These are phyloP conservation scores for Entomortierella lignicola DNA, from an alignment of 192 early-diverging fungal genomes.

Conservation along the genomic window DNA sequence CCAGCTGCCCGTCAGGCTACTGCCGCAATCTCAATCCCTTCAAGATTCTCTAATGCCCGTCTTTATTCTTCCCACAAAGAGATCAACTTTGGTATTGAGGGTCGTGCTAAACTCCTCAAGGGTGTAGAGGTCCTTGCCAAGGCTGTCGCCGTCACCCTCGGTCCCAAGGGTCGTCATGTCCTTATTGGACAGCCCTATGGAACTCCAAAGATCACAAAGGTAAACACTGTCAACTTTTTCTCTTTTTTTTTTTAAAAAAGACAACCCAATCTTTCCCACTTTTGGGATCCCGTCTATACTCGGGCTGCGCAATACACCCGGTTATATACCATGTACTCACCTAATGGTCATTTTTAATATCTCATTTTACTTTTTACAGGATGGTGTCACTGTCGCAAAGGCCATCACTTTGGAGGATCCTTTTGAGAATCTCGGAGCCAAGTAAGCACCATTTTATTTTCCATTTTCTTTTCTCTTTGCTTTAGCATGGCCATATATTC, in stretches of 20 bases:
- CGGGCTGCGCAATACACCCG: too few relatives aligned
- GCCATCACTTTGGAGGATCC: constrained; percentile 96
- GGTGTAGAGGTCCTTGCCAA: constrained; percentile 98
- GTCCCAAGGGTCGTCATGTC: constrained; percentile 99
- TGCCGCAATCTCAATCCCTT: constrained; percentile 17
- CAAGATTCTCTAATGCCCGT: constrained; percentile 30
- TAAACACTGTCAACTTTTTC: constrained; percentile 1
- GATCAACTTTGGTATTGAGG: constrained; percentile 96
- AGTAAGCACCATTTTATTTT: constrained; percentile 49
- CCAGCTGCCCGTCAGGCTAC: constrained; percentile 31
- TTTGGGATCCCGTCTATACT: too few relatives aligned
- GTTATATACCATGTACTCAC: too few relatives aligned
- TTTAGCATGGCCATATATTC: not conserved
- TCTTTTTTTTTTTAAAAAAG: not conserved
- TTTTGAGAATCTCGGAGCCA: constrained; percentile 99
- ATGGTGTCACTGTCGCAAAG: constrained; percentile 99
- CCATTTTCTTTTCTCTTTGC: not conserved
- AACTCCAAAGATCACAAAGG: constrained; percentile 97
- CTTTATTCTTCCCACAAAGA: constrained; percentile 95
- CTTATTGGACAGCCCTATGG: constrained; percentile 99
- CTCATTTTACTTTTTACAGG: constrained; percentile 63
- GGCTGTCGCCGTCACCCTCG: constrained; percentile 99
- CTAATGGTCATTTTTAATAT: too few relatives aligned
- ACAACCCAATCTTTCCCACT: too few relatives aligned
- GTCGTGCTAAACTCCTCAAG: constrained; percentile 88